These are phyloP conservation scores for Pezicula carpinea DNA, from an alignment of 2,329 filamentous ascomycete genomes.

Conservation along the genomic window DNA sequence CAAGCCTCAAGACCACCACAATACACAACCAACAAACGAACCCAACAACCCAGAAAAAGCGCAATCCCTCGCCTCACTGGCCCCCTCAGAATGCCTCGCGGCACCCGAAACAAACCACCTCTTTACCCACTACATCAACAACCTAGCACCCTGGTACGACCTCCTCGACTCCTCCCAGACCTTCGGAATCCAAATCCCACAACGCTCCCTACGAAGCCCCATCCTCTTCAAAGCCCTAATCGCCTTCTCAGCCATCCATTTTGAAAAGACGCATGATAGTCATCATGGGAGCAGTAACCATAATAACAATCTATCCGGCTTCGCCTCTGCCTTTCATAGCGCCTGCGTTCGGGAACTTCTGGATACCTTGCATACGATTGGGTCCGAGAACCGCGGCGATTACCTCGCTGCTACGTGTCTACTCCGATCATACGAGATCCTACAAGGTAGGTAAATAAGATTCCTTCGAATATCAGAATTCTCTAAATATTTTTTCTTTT, in stretches of 20 bases:
- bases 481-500: too few relatives aligned
- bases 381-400: conserved; percentile 23
- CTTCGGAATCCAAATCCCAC: conserved; percentile 34
- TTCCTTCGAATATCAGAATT: too few relatives aligned
- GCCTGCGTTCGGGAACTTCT: conserved; percentile 34
- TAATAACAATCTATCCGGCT: conserved; percentile 14
- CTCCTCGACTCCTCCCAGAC: conserved; percentile 34
- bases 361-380: conserved; percentile 22
- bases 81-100: conserved; percentile 27
- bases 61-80: background rate
- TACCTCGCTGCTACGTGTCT: conserved; percentile 43
- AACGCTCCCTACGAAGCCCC: conserved; percentile 33
- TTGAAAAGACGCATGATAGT: conserved; percentile 29
- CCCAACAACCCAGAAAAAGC: too few relatives aligned
- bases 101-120: conserved; percentile 29
- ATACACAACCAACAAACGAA: too few relatives aligned
- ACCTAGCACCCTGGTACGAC: conserved; percentile 43
- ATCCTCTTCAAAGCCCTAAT: conserved; percentile 41
- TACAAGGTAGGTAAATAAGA: conserved; percentile 29
- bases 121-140: conserved; percentile 35
- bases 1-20: too few relatives aligned
- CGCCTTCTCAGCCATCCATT: conserved; percentile 40
- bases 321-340: conserved; percentile 34
- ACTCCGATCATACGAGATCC: conserved; percentile 44
- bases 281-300: too few relatives aligned